Evolutionary conservation across 75 land plant species (phyloP).

Genomic region (Larix kaempferi): DNA sequence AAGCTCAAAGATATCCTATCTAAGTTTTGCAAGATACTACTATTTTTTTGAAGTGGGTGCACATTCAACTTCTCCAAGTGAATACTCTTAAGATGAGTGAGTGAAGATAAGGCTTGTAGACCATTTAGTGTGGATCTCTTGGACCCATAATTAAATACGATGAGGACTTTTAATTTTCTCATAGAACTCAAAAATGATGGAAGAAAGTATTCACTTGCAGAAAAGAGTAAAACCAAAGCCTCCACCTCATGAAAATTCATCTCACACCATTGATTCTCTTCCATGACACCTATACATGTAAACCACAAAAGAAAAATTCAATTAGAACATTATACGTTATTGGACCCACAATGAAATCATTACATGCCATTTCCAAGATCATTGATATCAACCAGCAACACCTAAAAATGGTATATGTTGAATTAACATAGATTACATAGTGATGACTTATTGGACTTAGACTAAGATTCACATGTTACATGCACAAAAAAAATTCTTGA

Average conservation of each 20-base stretch:
- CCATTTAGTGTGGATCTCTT: background rate
- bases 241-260: background rate
- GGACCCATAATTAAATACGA: background rate
- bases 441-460: too few relatives aligned
- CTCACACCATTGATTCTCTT: background rate
- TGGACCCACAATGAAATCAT: too few relatives aligned
- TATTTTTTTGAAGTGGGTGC: slow-evolving; percentile 12
- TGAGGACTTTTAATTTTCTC: background rate
- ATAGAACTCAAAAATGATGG: background rate
- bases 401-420: too few relatives aligned
- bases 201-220: background rate
- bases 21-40: slow-evolving; percentile 20
- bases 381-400: too few relatives aligned
- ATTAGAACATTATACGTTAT: too few relatives aligned
- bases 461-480: too few relatives aligned
- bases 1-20: slow-evolving; percentile 37
- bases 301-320: background rate
- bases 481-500: too few relatives aligned
- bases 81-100: slow-evolving; percentile 32
- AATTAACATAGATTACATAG: too few relatives aligned
- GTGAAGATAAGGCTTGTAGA: background rate
- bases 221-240: background rate
- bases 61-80: slow-evolving; percentile 45
- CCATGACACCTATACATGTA: background rate
- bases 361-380: too few relatives aligned